A percentile compares a stretch with the other conserved stretches of the same genome.
Conservation (phyloP, 495 filamentous ascomycete genomes). For the Aspergillus carlsbadensis region DNA sequence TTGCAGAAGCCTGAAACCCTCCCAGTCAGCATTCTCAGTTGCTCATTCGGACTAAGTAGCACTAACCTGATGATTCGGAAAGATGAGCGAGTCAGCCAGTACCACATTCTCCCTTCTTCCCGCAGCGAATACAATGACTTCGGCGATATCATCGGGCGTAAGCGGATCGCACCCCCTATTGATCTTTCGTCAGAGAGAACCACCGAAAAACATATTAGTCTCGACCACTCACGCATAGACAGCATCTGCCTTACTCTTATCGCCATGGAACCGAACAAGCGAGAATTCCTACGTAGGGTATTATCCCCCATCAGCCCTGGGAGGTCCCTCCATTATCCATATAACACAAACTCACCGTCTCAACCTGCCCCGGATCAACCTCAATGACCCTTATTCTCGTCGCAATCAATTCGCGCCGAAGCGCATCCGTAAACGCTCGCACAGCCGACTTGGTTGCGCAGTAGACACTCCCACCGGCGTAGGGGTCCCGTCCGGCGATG, state of each 20-base stretch:
- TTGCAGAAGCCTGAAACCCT: no score
- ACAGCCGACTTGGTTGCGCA: constrained; percentile 96
- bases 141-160: constrained; percentile 92
- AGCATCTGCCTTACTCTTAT: constrained; percentile 88
- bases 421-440: constrained; percentile 80
- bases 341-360: constrained; percentile 65
- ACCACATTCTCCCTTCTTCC: constrained; percentile 95
- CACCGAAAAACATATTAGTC: constrained; percentile 35
- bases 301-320: constrained; percentile 7
- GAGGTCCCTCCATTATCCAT: not conserved
- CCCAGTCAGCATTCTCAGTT: no score
- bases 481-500: constrained; percentile 89
- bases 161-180: constrained; percentile 80
- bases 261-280: constrained; percentile 87
- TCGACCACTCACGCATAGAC: constrained; percentile 97
- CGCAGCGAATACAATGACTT: constrained; percentile 88
- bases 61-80: constrained; percentile 85
- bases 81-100: constrained; percentile 86
- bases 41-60: no score
- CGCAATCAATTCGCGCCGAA: constrained; percentile 85
- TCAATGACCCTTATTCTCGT: constrained; percentile 87
- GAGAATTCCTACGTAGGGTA: constrained; percentile 77
- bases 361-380: constrained; percentile 94
- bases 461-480: constrained; percentile 90
- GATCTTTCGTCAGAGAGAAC: constrained; percentile 4